Conservation (phyloP, 2,329 filamentous ascomycete species). For the Colletotrichum horii region DNA sequence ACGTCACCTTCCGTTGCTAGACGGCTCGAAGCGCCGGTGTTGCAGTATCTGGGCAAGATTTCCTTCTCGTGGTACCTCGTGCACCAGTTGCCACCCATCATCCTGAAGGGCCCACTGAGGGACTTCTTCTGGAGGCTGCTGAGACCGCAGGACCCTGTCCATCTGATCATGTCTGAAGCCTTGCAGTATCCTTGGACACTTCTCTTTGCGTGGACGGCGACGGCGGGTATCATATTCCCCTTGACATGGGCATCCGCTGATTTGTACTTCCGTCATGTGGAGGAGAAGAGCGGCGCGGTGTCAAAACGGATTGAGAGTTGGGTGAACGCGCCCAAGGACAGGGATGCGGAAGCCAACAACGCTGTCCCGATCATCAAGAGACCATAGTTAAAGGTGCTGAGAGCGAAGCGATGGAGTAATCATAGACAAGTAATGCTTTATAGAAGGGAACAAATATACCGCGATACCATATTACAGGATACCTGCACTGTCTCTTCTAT, state of each 20-base stretch:
- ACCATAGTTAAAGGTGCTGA: neutral
- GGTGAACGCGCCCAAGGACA: neutral
- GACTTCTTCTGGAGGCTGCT: neutral
- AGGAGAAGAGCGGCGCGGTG: neutral
- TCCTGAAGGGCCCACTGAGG: neutral
- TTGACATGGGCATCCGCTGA: neutral
- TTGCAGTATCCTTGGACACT: neutral
- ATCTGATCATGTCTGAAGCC: neutral
- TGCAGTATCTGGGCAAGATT: neutral
- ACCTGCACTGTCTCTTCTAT: accelerated
- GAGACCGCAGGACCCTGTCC: neutral
- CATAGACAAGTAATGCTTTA: neutral
- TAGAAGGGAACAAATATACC: neutral
- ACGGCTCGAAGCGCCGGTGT: neutral
- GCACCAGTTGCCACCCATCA: neutral
- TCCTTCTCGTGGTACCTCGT: neutral
- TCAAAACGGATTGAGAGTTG: neutral
- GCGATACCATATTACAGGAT: neutral
- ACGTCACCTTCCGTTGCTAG: neutral
- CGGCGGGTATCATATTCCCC: neutral
- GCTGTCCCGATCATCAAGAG: neutral
- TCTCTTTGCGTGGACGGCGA: neutral
- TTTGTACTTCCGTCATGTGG: neutral
- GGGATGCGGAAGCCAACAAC: neutral
- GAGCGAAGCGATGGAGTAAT: neutral